Evolutionary conservation across 2,329 filamentous ascomycete genomes (phyloP), one percentile per base, ranked within the genome.

Genomic region (Aspergillus versicolor): DNA sequence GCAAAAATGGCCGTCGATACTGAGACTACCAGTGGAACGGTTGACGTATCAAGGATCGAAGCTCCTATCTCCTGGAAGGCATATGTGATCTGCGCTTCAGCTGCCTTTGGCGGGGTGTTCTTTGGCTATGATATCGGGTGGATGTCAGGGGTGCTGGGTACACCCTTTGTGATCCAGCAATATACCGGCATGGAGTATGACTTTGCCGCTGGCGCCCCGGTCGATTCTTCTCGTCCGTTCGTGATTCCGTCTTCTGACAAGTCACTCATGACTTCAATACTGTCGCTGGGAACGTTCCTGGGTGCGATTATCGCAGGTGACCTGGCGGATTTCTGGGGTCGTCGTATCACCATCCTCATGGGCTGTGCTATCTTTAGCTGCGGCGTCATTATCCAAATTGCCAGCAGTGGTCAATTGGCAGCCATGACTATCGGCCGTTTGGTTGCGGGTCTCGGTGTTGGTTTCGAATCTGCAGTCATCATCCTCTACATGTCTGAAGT

Each of bases 401-500:
- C 80, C 54, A 67, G 65, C 38, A 72, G 79, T 53, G 78, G 37
- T 13, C 13, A 40, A 2, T 17, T 89, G 11, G 84, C 80, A 56
- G 79, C 85, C 59, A 85, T 92, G 58, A 86, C 90, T 22, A 82
- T 84, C 55, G 89, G 89, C 72, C 89, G 89, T 81, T 77, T 92
- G 56, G 76, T 92, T 66, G 86, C 89, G 46, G 89, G 89, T 72
- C 72, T 91, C 55, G 89, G 89, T 80, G 88, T 92, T 67, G 89
- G 89, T 70, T 91, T 91, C 72, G 88, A 90, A 65, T 91, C 88
- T 7, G 88, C 89, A 67, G 86, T 91, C 67, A 86, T 92, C 73
- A 90, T 92, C 69, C 80, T 91, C 60, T 92, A 93, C 84, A 93
- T 94, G 89, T 91, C 88, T 49, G 90, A 92, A 77, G 90, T 92